Evolutionary conservation across 129 eudicot genomes (phyloP).

Genomic region (Lactuca saligna): DNA sequence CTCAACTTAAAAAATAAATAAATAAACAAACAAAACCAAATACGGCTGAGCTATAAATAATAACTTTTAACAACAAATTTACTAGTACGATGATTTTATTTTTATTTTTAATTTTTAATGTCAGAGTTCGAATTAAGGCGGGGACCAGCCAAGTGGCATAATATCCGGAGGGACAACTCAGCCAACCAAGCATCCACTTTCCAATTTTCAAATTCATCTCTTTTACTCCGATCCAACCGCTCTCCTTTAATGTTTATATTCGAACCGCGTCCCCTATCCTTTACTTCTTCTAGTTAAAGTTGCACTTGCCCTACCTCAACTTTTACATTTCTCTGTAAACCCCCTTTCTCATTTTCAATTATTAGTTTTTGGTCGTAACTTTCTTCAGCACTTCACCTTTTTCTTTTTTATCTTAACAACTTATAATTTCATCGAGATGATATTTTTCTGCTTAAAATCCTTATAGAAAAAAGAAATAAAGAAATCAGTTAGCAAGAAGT

Average conservation of each 20-base stretch:
- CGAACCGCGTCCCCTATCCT: conserved; percentile 39
- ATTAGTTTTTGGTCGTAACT: background rate
- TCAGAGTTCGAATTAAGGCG: background rate
- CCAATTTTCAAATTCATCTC: conserved; percentile 1
- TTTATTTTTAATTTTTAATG: no score
- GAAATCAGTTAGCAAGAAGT: background rate
- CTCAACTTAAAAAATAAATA: no score
- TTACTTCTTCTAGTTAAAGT: background rate
- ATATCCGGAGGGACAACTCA: conserved; percentile 25
- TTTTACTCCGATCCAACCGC: conserved; percentile 34
- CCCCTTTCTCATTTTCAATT: background rate
- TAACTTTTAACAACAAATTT: background rate
- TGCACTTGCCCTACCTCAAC: conserved; percentile 16
- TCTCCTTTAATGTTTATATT: conserved; percentile 20
- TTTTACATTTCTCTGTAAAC: background rate
- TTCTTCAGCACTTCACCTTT: background rate
- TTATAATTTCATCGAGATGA: background rate
- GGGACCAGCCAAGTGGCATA: conserved; percentile 46
- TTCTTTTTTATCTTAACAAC: background rate
- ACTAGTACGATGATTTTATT: background rate
- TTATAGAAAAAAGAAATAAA: no score
- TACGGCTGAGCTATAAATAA: no score
- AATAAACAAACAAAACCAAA: no score
- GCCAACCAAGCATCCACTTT: conserved; percentile 33
- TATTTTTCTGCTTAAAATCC: background rate